A percentile compares a stretch with the other conserved stretches of the same genome.
phyloP scores from a whole-genome alignment of 805 yeast species.

The Myxozyma monticola region DNA sequence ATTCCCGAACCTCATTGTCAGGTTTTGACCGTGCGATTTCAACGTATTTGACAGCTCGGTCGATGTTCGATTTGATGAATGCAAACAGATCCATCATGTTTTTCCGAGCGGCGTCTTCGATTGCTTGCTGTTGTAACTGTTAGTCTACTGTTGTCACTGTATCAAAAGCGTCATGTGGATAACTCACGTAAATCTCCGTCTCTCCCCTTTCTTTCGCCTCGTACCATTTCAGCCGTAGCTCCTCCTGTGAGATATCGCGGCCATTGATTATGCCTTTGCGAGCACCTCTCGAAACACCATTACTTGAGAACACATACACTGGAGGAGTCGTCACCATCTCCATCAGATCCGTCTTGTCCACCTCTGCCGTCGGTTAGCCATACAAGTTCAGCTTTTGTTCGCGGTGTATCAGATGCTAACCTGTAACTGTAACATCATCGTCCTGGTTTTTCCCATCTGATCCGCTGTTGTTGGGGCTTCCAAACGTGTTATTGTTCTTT shows the following conservation, averaged over 20 bases:
- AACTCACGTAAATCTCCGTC: constrained; percentile 7
- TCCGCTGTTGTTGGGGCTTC: no score
- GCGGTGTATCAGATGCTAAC: no score
- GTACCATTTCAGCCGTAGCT: constrained; percentile 12
- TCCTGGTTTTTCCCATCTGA: no score
- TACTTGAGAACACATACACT: constrained; percentile 8
- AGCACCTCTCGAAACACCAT: constrained; percentile 5
- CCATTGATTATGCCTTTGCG: constrained; percentile 5
- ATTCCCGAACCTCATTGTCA: constrained; percentile 4
- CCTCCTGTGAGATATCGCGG: constrained; percentile 23
- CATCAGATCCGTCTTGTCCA: constrained; percentile 1
- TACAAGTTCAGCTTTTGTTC: no score
- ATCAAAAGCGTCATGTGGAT: no score
- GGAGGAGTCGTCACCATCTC: constrained; percentile 10
- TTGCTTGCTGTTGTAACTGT: neutral
- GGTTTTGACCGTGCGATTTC: constrained; percentile 3
- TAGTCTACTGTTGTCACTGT: no score
- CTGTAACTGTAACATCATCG: no score
- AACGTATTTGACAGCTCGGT: constrained; percentile 5
- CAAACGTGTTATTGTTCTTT: no score
- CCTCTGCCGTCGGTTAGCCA: no score
- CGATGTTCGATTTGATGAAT: constrained; percentile 5
- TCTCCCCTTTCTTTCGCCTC: constrained; percentile 2
- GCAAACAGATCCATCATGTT: constrained; percentile 6
- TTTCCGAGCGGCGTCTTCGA: constrained; percentile 4